Percentiles rank a stretch among this genome's conserved stretches.
Conservation (phyloP, 208 protist species). For the Leishmania tropica region DNA sequence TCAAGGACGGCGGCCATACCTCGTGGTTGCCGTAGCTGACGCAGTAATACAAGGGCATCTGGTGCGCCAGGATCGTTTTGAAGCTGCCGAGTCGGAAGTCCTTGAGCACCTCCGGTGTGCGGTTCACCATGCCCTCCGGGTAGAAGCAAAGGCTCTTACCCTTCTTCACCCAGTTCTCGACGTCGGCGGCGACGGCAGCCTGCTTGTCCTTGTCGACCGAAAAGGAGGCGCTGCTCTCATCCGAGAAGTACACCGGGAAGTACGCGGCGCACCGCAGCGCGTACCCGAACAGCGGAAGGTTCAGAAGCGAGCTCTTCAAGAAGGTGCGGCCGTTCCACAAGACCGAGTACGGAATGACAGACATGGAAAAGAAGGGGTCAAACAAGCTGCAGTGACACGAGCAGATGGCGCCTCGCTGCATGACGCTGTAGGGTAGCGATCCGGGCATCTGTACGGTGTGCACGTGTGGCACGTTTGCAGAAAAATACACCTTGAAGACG, state of each 20-base stretch:
- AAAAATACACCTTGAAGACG: conserved; percentile 43
- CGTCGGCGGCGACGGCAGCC: conserved; percentile 51
- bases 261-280: conserved; percentile 65
- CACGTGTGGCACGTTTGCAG: conserved; percentile 51
- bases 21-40: conserved; percentile 82
- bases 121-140: conserved; percentile 85
- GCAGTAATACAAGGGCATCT: conserved; percentile 70
- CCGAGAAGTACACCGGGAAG: conserved; percentile 84
- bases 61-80: conserved; percentile 62
- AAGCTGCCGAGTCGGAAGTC: conserved; percentile 89
- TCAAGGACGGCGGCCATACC: conserved; percentile 67
- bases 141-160: conserved; percentile 45
- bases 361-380: conserved; percentile 66
- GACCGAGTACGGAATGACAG: conserved; percentile 36
- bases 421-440: conserved; percentile 36
- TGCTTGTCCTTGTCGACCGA: conserved; percentile 86
- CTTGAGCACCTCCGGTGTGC: conserved; percentile 72
- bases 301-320: conserved; percentile 58
- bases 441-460: conserved; percentile 46
- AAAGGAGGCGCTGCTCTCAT: conserved; percentile 51
- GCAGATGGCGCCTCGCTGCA: conserved; percentile 41
- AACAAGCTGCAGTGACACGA: conserved; percentile 82
- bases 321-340: conserved; percentile 55
- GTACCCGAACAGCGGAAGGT: conserved; percentile 68
- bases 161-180: conserved; percentile 29